Conservation (phyloP, 192 early-diverging fungal genomes). For the Coemansia sp. region DNA sequence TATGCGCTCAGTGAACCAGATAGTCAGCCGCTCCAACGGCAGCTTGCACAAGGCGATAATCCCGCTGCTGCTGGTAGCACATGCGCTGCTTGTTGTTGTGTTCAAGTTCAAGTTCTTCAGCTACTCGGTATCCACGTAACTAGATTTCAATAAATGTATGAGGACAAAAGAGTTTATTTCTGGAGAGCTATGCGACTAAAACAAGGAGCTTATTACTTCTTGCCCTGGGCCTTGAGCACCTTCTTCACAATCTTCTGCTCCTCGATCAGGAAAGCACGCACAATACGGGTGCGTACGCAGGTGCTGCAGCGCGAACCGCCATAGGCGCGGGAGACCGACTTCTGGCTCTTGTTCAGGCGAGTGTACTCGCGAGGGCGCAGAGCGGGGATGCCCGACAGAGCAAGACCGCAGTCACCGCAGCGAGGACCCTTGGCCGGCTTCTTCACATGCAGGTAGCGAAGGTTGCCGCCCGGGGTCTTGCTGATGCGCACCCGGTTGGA, state of each 20-base stretch:
- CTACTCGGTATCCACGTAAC: slow-evolving; percentile 49
- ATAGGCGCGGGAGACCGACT: slow-evolving; percentile 92
- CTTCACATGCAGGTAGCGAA: slow-evolving; percentile 86
- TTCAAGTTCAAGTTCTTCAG: slow-evolving; percentile 88
- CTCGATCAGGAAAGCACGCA: slow-evolving; percentile 98
- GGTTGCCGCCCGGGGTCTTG: slow-evolving; percentile 86
- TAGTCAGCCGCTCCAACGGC: slow-evolving; percentile 68
- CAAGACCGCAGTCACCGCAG: slow-evolving; percentile 95
- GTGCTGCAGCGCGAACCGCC: slow-evolving; percentile 92
- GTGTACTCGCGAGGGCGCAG: slow-evolving; percentile 92
- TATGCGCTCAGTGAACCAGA: slow-evolving; percentile 48
- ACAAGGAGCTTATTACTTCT: slow-evolving; percentile 46
- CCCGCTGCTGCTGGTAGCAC: slow-evolving; percentile 63
- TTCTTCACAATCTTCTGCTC: slow-evolving; percentile 99
- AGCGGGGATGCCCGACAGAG: slow-evolving; percentile 85
- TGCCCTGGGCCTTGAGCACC: slow-evolving; percentile 81
- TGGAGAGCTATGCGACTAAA: slow-evolving; percentile 2
- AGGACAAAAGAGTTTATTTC: slow-evolving; percentile 4
- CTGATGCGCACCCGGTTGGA: slow-evolving; percentile 75
- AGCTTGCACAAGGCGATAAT: slow-evolving; percentile 69
- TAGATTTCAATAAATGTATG: background rate
- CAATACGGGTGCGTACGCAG: slow-evolving; percentile 86
- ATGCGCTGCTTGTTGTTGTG: slow-evolving; percentile 69
- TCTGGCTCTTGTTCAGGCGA: slow-evolving; percentile 87
- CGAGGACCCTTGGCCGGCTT: slow-evolving; percentile 90